These are phyloP conservation scores for Pythium sukuiense DNA, from an alignment of 352 stramenopile genomes.

Conservation along the genomic window DNA sequence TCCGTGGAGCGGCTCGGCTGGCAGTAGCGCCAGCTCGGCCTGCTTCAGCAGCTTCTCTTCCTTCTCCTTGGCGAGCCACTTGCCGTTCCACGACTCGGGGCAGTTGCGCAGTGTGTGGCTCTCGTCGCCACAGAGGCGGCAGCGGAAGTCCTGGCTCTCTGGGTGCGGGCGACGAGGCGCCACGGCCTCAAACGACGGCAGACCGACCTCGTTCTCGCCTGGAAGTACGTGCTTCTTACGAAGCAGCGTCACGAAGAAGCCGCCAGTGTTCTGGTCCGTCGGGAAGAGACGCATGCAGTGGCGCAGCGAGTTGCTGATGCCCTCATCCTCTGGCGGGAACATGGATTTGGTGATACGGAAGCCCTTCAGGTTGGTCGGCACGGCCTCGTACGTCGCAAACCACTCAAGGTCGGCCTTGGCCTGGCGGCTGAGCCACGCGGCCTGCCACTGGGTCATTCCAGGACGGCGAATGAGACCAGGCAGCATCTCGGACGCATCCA, in stretches of 20 bases:
- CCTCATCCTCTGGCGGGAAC: conserved; percentile 75
- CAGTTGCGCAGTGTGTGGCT: conserved; percentile 45
- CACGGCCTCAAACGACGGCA: conserved; percentile 45
- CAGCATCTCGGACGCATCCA: conserved; percentile 69
- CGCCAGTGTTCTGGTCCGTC: conserved; percentile 97
- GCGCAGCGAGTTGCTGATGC: conserved; percentile 46
- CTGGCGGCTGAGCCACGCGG: conserved; percentile 62
- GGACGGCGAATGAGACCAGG: conserved; percentile 47
- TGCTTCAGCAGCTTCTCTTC: conserved; percentile 21
- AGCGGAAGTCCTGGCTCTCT: conserved; percentile 32
- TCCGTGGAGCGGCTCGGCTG: conserved; percentile 33
- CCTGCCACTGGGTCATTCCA: conserved; percentile 57
- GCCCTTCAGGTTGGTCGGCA: conserved; percentile 58
- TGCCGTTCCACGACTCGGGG: conserved; percentile 34
- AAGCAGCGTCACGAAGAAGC: conserved; percentile 98
- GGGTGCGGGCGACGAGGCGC: conserved; percentile 23
- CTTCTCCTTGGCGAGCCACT: conserved; percentile 29
- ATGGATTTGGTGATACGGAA: conserved; percentile 71
- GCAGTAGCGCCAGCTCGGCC: conserved; percentile 12
- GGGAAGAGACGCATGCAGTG: conserved; percentile 93
- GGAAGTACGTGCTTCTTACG: conserved; percentile 63
- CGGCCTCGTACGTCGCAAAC: conserved; percentile 55
- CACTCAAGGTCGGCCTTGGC: conserved; percentile 40
- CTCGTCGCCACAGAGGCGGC: conserved; percentile 28
- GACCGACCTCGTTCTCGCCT: conserved; percentile 34